phyloP scores from a whole-genome alignment of 805 yeast species.

The Metschnikowia reukaufii region DNA sequence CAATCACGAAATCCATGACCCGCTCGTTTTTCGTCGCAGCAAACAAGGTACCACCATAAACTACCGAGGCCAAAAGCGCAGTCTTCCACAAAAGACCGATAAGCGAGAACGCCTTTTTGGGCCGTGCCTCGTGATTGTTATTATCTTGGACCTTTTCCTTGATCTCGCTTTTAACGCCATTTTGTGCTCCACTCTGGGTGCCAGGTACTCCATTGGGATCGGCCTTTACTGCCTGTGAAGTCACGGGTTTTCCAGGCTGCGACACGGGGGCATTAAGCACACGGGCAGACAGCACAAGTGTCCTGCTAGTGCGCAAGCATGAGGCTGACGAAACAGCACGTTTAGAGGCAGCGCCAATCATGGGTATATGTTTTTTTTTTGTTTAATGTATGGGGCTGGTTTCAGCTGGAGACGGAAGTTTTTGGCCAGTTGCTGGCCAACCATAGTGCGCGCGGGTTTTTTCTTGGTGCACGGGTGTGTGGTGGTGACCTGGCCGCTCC shows the following conservation, averaged over 20 bases:
- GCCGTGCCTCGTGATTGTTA: slow-evolving; percentile 15
- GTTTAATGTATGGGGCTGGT: background rate
- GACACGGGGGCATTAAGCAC: slow-evolving; percentile 13
- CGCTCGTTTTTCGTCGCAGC: slow-evolving; percentile 44
- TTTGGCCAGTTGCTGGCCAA: background rate
- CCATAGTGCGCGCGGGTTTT: background rate
- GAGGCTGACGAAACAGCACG: slow-evolving; percentile 6
- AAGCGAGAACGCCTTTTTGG: slow-evolving; percentile 32
- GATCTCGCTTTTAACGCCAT: slow-evolving; percentile 14
- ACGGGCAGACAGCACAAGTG: slow-evolving; percentile 15
- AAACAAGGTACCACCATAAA: slow-evolving; percentile 41
- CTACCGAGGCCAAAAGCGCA: slow-evolving; percentile 27
- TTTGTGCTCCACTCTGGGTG: background rate
- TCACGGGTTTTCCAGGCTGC: slow-evolving; percentile 18
- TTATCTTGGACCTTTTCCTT: slow-evolving; percentile 21
- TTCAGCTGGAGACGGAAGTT: background rate
- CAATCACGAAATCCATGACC: slow-evolving; percentile 46
- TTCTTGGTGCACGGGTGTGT: slow-evolving; percentile 5
- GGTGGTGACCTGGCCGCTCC: background rate
- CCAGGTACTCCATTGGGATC: slow-evolving; percentile 7
- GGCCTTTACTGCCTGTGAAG: slow-evolving; percentile 19
- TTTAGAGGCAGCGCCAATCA: slow-evolving; percentile 15
- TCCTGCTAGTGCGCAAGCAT: slow-evolving; percentile 8
- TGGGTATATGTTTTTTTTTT: background rate
- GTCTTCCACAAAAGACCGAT: slow-evolving; percentile 33